phyloP scores from a whole-genome alignment of 345 rosid species.

The Linum trigynum region DNA sequence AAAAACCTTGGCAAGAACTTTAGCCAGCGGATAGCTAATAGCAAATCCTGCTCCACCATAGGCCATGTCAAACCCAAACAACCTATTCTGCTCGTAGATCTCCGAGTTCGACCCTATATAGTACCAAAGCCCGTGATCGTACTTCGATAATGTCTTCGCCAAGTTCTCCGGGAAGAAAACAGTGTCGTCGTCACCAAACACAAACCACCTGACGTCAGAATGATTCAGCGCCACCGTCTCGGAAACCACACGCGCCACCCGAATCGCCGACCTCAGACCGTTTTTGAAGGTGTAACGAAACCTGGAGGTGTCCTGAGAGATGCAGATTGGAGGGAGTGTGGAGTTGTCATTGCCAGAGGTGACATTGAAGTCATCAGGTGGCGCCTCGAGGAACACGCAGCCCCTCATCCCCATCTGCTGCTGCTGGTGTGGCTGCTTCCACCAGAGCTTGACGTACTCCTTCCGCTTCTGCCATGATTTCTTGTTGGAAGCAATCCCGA shows the following conservation, averaged over 20 bases:
- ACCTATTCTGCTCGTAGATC: slow-evolving; percentile 42
- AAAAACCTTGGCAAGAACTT: slow-evolving; percentile 48
- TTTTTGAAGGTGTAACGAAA: slow-evolving; percentile 54
- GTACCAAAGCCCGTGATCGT: slow-evolving; percentile 64
- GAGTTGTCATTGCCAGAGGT: slow-evolving; percentile 10
- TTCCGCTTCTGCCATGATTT: slow-evolving; percentile 47
- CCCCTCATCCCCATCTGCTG: slow-evolving; percentile 37
- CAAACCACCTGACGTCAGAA: slow-evolving; percentile 60
- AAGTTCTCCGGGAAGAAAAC: slow-evolving; percentile 60
- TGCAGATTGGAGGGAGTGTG: slow-evolving; percentile 53
- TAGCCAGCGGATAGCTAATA: slow-evolving; percentile 64
- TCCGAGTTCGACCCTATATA: slow-evolving; percentile 76
- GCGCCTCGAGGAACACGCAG: slow-evolving; percentile 59
- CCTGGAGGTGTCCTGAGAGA: slow-evolving; percentile 61
- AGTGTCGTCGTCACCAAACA: slow-evolving; percentile 81
- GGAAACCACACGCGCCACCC: slow-evolving; percentile 53
- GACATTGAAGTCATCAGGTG: neutral
- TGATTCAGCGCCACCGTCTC: slow-evolving; percentile 54
- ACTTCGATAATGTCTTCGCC: slow-evolving; percentile 63
- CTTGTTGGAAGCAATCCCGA: slow-evolving; percentile 53
- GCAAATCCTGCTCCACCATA: slow-evolving; percentile 82
- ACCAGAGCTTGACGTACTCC: slow-evolving; percentile 71
- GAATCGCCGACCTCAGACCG: slow-evolving; percentile 62
- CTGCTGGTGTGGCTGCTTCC: slow-evolving; percentile 29
- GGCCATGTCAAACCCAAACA: slow-evolving; percentile 58